These are phyloP conservation scores for Sporothrix curviconia DNA, from an alignment of 2,329 filamentous ascomycete species.

Conservation along the genomic window DNA sequence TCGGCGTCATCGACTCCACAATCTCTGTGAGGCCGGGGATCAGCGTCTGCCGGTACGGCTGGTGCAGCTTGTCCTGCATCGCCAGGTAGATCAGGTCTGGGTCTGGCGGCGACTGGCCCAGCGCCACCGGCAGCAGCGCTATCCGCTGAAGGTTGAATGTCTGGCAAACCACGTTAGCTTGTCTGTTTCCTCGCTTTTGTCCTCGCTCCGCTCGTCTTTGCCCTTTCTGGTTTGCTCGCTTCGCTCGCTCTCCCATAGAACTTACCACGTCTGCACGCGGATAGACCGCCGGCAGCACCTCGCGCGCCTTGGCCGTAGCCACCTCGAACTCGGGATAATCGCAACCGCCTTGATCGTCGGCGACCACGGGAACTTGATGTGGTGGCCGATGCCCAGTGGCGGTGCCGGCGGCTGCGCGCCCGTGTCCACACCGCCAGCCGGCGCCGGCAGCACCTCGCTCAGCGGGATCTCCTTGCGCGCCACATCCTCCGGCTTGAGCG, in stretches of 20 bases:
- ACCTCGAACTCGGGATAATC: slow-evolving; percentile 94
- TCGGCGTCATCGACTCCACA: slow-evolving; percentile 81
- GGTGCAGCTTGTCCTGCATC: slow-evolving; percentile 98
- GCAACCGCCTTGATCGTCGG: slow-evolving; percentile 93
- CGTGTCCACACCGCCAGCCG: slow-evolving; percentile 85
- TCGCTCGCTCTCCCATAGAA: slow-evolving; percentile 21
- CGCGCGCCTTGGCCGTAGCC: slow-evolving; percentile 82
- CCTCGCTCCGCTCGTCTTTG: neutral
- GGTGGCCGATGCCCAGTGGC: slow-evolving; percentile 88
- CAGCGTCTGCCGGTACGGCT: slow-evolving; percentile 85
- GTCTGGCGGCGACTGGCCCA: slow-evolving; percentile 84
- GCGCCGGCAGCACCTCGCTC: slow-evolving; percentile 84
- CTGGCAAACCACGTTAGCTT: slow-evolving; percentile 36
- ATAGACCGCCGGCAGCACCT: slow-evolving; percentile 76
- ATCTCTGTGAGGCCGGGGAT: slow-evolving; percentile 91
- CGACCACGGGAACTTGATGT: slow-evolving; percentile 92
- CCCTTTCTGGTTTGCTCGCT: neutral
- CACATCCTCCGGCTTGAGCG: slow-evolving; percentile 80
- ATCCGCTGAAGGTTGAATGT: slow-evolving; percentile 92
- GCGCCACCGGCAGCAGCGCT: slow-evolving; percentile 79
- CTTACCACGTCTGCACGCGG: slow-evolving; percentile 73
- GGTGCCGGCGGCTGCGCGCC: slow-evolving; percentile 80
- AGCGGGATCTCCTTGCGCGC: slow-evolving; percentile 89
- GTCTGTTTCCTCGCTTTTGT: neutral
- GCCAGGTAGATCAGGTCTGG: slow-evolving; percentile 91